Conservation (phyloP, 2,329 filamentous ascomycete species). For the Cordyceps tenuipes region DNA sequence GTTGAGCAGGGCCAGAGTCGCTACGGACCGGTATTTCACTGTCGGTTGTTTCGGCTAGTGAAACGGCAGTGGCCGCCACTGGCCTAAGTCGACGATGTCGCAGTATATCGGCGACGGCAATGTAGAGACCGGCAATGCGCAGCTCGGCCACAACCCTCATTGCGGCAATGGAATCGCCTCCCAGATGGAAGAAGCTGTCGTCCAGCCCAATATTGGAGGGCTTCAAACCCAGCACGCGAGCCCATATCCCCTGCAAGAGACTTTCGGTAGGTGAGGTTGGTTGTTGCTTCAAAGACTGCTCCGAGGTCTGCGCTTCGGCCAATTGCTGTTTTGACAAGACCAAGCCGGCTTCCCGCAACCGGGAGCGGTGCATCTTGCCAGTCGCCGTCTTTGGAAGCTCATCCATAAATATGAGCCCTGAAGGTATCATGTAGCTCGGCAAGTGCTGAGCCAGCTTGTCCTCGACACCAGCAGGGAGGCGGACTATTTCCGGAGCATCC, state of each 20-base stretch:
- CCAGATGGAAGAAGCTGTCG: slow-evolving; percentile 37
- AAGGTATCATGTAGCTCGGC: neutral
- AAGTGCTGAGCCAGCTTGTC: neutral
- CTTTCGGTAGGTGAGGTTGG: neutral
- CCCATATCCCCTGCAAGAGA: neutral
- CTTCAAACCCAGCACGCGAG: neutral
- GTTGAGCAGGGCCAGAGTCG: slow-evolving; percentile 8
- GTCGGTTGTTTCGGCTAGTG: neutral
- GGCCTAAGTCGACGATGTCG: neutral
- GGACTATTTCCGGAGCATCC: too few species aligned
- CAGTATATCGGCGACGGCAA: slow-evolving; percentile 31
- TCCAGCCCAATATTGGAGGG: slow-evolving; percentile 23
- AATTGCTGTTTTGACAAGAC: neutral
- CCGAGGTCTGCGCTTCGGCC: too few species aligned
- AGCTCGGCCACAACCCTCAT: slow-evolving; percentile 29
- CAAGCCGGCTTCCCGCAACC: neutral
- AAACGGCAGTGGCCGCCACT: neutral
- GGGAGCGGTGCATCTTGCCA: neutral
- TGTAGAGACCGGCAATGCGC: slow-evolving; percentile 24
- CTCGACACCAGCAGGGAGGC: neutral
- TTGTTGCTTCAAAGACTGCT: neutral
- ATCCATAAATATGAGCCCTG: neutral
- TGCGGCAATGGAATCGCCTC: slow-evolving; percentile 36
- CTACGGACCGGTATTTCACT: too few species aligned
- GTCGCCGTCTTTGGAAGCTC: neutral